Evolutionary conservation across 495 filamentous ascomycete genomes (phyloP).

Genomic region (Hypoxylon fuscum): DNA sequence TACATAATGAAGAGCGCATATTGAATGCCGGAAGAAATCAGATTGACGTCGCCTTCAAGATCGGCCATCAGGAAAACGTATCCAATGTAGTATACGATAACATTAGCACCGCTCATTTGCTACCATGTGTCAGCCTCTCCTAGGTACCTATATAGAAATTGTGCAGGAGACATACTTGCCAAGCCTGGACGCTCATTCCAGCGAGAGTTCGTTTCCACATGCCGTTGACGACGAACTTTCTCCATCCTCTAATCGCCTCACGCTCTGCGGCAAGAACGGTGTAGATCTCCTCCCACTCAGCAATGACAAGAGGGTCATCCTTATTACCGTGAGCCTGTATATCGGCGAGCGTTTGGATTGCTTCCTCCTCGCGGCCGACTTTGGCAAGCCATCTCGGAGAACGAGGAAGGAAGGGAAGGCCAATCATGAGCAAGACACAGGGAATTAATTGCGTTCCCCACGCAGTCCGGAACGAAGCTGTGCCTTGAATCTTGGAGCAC

Average conservation of each 20-base stretch:
- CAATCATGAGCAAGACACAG: slow-evolving; percentile 67
- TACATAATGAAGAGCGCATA: slow-evolving; percentile 78
- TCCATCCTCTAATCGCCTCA: slow-evolving; percentile 62
- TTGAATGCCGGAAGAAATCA: slow-evolving; percentile 75
- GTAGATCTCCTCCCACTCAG: slow-evolving; percentile 77
- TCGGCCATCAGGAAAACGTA: slow-evolving; percentile 77
- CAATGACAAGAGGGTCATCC: slow-evolving; percentile 72
- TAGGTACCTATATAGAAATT: background rate
- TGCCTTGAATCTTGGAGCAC: slow-evolving; percentile 68
- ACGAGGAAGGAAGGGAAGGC: slow-evolving; percentile 74
- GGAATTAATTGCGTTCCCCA: slow-evolving; percentile 80
- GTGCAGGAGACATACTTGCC: slow-evolving; percentile 44
- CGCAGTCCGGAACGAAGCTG: slow-evolving; percentile 73
- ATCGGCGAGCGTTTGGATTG: slow-evolving; percentile 70
- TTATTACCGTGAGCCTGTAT: slow-evolving; percentile 72
- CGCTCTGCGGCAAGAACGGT: slow-evolving; percentile 66
- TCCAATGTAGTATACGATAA: slow-evolving; percentile 75
- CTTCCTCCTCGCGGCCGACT: slow-evolving; percentile 72
- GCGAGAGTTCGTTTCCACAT: slow-evolving; percentile 79
- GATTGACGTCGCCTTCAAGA: slow-evolving; percentile 68
- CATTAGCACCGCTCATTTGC: slow-evolving; percentile 74
- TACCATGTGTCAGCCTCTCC: slow-evolving; percentile 63
- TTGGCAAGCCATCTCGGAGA: slow-evolving; percentile 79
- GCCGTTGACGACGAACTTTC: slow-evolving; percentile 66
- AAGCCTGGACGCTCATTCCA: slow-evolving; percentile 70